Evolutionary conservation across 1,139 yeast species (phyloP).

Genomic region (Taiozyma sp.): DNA sequence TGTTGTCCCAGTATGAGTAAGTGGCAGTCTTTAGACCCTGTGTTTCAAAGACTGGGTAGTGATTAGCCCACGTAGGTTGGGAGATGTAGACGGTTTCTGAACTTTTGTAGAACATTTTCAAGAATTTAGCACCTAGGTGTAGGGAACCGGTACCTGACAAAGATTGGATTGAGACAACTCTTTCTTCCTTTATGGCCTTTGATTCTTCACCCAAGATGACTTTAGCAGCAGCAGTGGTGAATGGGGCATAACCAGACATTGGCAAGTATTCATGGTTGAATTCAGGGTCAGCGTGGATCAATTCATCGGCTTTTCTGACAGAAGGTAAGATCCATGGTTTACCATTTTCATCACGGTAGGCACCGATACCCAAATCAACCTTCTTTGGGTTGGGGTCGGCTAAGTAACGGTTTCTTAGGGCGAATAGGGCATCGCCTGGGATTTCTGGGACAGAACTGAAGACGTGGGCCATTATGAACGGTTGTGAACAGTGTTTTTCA

Average conservation of each 20-base stretch:
- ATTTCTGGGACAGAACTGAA: conserved; percentile 44
- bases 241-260: conserved; percentile 71
- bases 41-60: conserved; percentile 70
- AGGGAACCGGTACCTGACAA: conserved; percentile 96
- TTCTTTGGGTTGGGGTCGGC: conserved; percentile 59
- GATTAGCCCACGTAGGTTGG: conserved; percentile 97
- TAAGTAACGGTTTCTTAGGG: conserved; percentile 69
- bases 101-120: conserved; percentile 44
- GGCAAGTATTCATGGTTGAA: conserved; percentile 92
- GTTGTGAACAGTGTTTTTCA: background rate
- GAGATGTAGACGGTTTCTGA: conserved; percentile 63
- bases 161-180: conserved; percentile 77
- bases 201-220: conserved; percentile 72
- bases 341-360: conserved; percentile 89
- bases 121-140: conserved; percentile 79
- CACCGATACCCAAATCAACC: conserved; percentile 92
- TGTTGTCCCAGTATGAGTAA: conserved; percentile 81
- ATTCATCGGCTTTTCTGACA: conserved; percentile 66
- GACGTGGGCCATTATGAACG: conserved; percentile 16
- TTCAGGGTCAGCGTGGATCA: conserved; percentile 46
- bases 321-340: conserved; percentile 94
- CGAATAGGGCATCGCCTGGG: conserved; percentile 81
- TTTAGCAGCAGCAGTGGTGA: conserved; percentile 71
- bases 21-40: conserved; percentile 58
- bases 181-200: conserved; percentile 44